A percentile compares a stretch with the other conserved stretches of the same genome.
Evolutionary conservation across 73 alveolate species (phyloP).

Genomic region (Paramecium tetraurelia): DNA sequence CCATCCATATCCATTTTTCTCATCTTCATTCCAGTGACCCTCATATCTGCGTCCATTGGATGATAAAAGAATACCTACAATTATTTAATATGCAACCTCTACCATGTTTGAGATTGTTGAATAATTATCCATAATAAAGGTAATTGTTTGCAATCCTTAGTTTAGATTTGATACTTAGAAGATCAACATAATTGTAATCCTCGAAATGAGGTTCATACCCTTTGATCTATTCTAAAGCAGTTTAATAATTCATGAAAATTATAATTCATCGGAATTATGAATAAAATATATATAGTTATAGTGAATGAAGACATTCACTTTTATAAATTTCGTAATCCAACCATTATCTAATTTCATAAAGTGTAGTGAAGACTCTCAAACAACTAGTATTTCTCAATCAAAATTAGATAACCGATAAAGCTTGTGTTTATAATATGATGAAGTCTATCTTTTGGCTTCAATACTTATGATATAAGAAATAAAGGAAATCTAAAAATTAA

Average conservation of each 20-base stretch:
- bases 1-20: constrained; percentile 79
- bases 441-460: too few species aligned
- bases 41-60: constrained; percentile 77
- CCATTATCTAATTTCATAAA: neutral
- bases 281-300: neutral
- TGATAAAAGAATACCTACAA: constrained; percentile 73
- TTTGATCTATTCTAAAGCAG: neutral
- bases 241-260: neutral
- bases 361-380: neutral
- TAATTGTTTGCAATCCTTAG: neutral
- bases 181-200: neutral
- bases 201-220: neutral
- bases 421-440: too few species aligned
- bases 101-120: constrained; percentile 19
- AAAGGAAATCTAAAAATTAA: too few species aligned
- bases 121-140: neutral
- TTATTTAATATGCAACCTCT: constrained; percentile 15
- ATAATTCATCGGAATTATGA: neutral
- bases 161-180: neutral
- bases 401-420: too few species aligned
- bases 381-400: neutral
- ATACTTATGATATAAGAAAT: too few species aligned
- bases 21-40: constrained; percentile 77
- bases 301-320: neutral
- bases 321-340: neutral